Percentiles rank a stretch among this genome's conserved stretches.
These are phyloP conservation scores for Botrytis fragariae DNA, from an alignment of 2,329 filamentous ascomycete species.

Conservation along the genomic window DNA sequence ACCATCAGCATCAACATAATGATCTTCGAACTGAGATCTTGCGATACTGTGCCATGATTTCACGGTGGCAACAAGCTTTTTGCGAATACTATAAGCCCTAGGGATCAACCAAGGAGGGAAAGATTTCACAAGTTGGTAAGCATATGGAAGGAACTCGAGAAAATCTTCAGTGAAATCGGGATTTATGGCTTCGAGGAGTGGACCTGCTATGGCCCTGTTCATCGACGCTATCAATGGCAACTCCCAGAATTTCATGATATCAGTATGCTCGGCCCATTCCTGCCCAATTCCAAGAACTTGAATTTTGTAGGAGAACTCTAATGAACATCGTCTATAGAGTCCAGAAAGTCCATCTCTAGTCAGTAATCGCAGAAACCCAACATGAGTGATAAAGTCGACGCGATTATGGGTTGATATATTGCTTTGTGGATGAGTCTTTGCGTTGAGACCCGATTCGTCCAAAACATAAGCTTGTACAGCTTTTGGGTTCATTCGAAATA, in stretches of 20 bases:
- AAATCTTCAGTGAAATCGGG: not conserved
- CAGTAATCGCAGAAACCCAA: not conserved
- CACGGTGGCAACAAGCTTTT: not conserved
- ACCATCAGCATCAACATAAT: not conserved
- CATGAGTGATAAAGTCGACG: not conserved
- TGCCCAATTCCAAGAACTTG: not conserved
- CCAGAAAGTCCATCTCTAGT: not conserved
- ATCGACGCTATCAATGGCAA: not conserved
- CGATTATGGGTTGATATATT: not conserved
- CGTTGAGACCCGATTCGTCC: too few species aligned
- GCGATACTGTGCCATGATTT: not conserved
- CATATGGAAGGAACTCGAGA: not conserved
- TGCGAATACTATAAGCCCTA: not conserved
- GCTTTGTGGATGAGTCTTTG: too few species aligned
- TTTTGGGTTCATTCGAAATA: too few species aligned
- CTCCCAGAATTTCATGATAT: not conserved
- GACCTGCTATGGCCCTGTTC: not conserved
- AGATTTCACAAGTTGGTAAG: not conserved
- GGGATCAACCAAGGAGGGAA: not conserved
- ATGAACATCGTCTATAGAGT: not conserved
- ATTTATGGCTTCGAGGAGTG: not conserved
- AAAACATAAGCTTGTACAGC: too few species aligned
- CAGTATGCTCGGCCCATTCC: not conserved
- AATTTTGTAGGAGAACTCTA: not conserved
- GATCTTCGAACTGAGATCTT: not conserved